Evolutionary conservation across 2,329 filamentous ascomycete genomes (phyloP), one percentile per base, ranked within the genome.

Genomic region (Myotisia sp.): DNA sequence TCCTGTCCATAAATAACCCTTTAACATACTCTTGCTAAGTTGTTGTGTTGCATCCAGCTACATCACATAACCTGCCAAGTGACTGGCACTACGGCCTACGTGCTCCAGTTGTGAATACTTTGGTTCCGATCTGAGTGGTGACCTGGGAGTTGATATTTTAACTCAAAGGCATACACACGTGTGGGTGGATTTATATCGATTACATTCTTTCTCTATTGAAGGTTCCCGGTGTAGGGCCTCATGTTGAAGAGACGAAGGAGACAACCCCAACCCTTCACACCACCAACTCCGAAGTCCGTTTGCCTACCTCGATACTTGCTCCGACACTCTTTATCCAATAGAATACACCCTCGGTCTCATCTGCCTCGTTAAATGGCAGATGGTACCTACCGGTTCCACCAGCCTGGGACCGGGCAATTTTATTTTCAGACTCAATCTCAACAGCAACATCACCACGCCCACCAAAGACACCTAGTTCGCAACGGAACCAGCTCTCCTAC

Each of bases 361-460:
- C 56, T 61, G 56, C 59, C 59, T 53, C 59, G 58, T 59, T 65
- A 64, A 59, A 66, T 66, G 63, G 63, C 63, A 63, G 63, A 66
- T 65, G 63, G 62, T 64, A 59, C 60, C 55, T 65, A 63, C 58
- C 61, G 63, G 56, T 65, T 63, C 61, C 62, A 64, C 55, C 62
- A 65, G 60, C 60, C 62, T 63, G 62, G 60, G 55, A 59, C 60
- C 58, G 62, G 62, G 56, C 62, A 60, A 48, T 65, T 62, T 47
- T 63, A 57, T 49, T 63, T 62, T 43, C 54, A 59, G 53, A 50
- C 57, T 40, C 54, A 55, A 50, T 40, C 32, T 7, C 53, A 39
- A 21, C 46, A 47, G 34, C 60, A 63, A 45, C 60, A 63, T 45
- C 60, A 60, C 40, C 51, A 53, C 42, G 48, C 55, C 39, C 59